A percentile compares a stretch with the other conserved stretches of the same genome.
These are phyloP conservation scores for Nakataea oryzae DNA, from an alignment of 2,329 filamentous ascomycete species.

Conservation along the genomic window DNA sequence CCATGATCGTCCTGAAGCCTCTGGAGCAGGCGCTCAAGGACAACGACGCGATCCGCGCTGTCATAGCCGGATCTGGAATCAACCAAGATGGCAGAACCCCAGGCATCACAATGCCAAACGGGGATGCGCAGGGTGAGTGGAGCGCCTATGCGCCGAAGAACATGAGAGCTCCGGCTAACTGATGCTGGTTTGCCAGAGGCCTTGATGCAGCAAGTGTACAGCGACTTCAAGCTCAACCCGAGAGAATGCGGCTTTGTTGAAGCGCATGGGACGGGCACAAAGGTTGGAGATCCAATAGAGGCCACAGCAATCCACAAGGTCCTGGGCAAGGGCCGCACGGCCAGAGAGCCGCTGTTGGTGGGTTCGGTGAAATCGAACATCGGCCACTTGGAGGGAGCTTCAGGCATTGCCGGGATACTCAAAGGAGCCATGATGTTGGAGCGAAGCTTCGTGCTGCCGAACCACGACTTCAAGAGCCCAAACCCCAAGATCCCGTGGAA, in stretches of 20 bases:
- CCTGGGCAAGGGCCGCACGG: conserved; percentile 16
- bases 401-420: conserved; percentile 38
- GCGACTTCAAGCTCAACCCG: conserved; percentile 25
- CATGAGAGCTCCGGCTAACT: neutral
- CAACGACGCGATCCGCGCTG: conserved; percentile 40
- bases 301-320: conserved; percentile 26
- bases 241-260: conserved; percentile 32
- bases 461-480: conserved; percentile 36
- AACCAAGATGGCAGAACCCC: conserved; percentile 47
- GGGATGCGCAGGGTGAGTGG: conserved; percentile 31
- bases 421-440: conserved; percentile 42
- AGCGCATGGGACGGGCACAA: conserved; percentile 46
- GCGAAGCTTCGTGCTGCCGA: conserved; percentile 36
- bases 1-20: conserved; percentile 44
- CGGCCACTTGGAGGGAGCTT: conserved; percentile 40
- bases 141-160: neutral
- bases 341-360: conserved; percentile 17
- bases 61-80: conserved; percentile 37
- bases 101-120: conserved; percentile 46
- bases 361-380: conserved; percentile 27
- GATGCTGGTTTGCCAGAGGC: neutral
- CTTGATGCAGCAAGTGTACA: conserved; percentile 32
- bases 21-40: conserved; percentile 42
- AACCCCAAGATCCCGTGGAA: conserved; percentile 38
- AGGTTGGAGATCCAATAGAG: conserved; percentile 45